Base-by-base conservation (phyloP, 176 grass and related monocot genomes). In the Panicum miliaceum region DNA sequence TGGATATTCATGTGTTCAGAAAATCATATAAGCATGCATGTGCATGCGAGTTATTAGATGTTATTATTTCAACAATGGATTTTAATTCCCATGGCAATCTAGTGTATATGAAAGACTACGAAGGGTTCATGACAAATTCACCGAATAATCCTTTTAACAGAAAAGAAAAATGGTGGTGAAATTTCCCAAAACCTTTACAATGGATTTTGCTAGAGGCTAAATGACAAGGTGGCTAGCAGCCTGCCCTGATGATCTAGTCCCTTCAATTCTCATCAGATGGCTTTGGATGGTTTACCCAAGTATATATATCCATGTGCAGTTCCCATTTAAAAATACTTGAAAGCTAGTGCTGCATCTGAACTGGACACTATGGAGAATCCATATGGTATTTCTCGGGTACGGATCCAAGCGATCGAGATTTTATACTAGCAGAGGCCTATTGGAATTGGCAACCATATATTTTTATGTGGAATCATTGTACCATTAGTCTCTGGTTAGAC, bases 381-480 rank as follows among this genome's bases (percentile, higher is more conserved):
- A 75, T 8, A 75, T 8, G 43, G 29, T 64, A 68, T 75, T 56
- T 82, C 60, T 81, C 70, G 78, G 71, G 50, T 50, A 15, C 3
- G 40, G 85, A 76, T 81, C 53, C 56, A 83, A 73, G 26, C 16
- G 7, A 50, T 77, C 4, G n/a, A 79, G 70, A 73, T 64, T 69
- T 3, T 63, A 78, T 19, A 48, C 59, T 36, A 50, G 18, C 19
- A 52, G 74, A 65, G 26, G 50, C 8, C 77, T 34, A 89, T 50
- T 84, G 68, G 40, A 89, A 89, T 68, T 60, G 82, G 76, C 46
- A 68, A 75, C 81, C 69, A 45, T 84, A 80, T 75, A 57, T 57
- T 57, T 56, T 84, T 80, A 73, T 66, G 11, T 6, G 75, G 59
- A 89, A 84, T 89, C 68, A 84, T 89, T 89, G 76, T 84, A 75